Conservation (phyloP, 768 basidiomycete species). For the Crepidotus variabilis region DNA sequence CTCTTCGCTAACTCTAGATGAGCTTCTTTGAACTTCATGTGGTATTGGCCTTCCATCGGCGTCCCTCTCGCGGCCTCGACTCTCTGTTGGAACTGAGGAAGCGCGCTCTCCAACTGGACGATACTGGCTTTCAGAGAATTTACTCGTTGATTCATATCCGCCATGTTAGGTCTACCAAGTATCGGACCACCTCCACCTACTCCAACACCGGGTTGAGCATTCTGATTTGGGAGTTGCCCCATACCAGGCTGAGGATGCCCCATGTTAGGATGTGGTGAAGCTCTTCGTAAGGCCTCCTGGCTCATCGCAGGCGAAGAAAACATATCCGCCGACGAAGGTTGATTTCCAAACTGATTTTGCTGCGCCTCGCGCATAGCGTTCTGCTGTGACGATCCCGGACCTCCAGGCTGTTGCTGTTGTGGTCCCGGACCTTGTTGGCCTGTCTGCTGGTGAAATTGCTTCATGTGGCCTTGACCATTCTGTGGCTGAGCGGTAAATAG, state of each 20-base stretch:
- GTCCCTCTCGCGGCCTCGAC: conserved; percentile 6
- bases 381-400: neutral
- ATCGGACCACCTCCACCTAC: neutral
- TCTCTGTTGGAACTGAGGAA: neutral
- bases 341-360: conserved; percentile 1
- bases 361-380: conserved; percentile 1
- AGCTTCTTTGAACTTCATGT: too few relatives aligned
- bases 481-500: neutral
- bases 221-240: conserved; percentile 1
- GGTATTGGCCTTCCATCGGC: conserved; percentile 8
- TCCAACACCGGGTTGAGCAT: neutral
- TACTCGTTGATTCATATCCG: too few relatives aligned
- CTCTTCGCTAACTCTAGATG: too few relatives aligned
- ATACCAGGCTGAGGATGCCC: conserved; percentile 11
- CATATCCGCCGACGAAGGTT: conserved; percentile 29
- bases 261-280: conserved; percentile 41
- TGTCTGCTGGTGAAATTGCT: neutral
- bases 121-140: too few relatives aligned
- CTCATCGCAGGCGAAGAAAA: conserved; percentile 44
- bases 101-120: too few relatives aligned
- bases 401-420: neutral
- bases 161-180: too few relatives aligned
- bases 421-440: neutral
- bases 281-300: conserved; percentile 44
- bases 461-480: neutral